These are phyloP conservation scores for Tinospora cordifolia DNA, from an alignment of 164 flowering plant genomes.

Conservation along the genomic window DNA sequence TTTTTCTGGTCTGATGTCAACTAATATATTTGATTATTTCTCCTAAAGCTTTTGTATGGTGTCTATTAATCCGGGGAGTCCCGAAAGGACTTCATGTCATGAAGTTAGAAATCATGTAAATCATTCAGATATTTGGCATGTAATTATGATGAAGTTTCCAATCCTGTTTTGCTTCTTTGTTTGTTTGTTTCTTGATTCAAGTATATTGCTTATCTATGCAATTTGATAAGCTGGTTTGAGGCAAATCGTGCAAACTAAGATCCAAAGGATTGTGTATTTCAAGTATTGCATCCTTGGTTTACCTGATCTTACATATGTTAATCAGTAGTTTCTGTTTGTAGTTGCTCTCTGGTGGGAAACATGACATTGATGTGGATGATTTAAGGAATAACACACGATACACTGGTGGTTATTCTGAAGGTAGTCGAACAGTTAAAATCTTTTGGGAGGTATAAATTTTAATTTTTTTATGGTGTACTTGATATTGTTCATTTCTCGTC, in stretches of 20 bases:
- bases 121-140: not conserved
- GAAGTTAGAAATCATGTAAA: not conserved
- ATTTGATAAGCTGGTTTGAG: not conserved
- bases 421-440: conserved; percentile 84
- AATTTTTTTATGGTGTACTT: not conserved
- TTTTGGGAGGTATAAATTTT: conserved; percentile 83
- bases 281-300: not conserved
- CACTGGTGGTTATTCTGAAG: conserved; percentile 91
- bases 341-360: conserved; percentile 96
- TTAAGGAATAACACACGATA: conserved; percentile 70
- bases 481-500: not conserved
- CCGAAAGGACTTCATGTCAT: not conserved
- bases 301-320: not conserved
- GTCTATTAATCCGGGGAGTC: not conserved
- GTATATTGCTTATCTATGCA: not conserved
- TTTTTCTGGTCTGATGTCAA: not conserved
- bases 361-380: conserved; percentile 87
- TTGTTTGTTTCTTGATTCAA: not conserved
- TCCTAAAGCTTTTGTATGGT: not conserved
- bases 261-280: not conserved
- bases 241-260: not conserved
- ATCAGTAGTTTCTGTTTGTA: conserved; percentile 27
- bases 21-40: not conserved
- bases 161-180: not conserved
- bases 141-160: not conserved